Conservation (phyloP, 345 rosid genomes). For the Microcos paniculata region DNA sequence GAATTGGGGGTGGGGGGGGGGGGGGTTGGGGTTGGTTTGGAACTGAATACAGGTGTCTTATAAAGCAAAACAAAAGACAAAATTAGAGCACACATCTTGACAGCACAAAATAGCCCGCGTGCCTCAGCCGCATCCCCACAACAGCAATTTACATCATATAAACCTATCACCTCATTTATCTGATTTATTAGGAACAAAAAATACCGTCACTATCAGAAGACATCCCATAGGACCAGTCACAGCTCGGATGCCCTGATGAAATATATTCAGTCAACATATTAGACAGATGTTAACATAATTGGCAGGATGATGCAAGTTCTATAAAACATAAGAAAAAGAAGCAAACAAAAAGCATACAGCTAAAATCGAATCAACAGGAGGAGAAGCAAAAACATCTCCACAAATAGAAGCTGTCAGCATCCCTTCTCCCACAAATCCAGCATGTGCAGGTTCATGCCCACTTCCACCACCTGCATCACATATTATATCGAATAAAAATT, state of each 20-base stretch:
- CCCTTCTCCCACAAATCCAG: conserved; percentile 99
- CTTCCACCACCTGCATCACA: conserved; percentile 84
- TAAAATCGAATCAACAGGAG: conserved; percentile 88
- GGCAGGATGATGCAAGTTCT: neutral
- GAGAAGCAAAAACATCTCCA: conserved; percentile 93
- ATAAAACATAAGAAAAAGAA: neutral
- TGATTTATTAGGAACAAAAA: conserved; percentile 14
- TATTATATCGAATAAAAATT: conserved; percentile 6
- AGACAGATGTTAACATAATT: neutral
- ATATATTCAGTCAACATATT: conserved; percentile 12
- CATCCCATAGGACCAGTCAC: conserved; percentile 98
- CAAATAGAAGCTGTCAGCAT: conserved; percentile 98
- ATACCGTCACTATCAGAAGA: conserved; percentile 87
- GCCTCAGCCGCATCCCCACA: too few relatives aligned
- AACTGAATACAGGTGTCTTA: neutral
- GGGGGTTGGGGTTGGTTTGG: neutral
- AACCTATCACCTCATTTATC: conserved; percentile 6
- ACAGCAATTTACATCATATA: neutral
- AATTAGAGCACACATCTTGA: neutral
- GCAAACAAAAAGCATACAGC: conserved; percentile 56
- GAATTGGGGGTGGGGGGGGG: too few relatives aligned
- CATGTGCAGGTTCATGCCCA: conserved; percentile 97
- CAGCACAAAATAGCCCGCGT: neutral
- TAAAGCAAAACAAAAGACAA: conserved; percentile 4
- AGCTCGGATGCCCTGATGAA: conserved; percentile 85